Percentiles rank a stretch among this genome's conserved stretches.
Conservation (phyloP, 768 basidiomycete species). For the Suillus lakei region DNA sequence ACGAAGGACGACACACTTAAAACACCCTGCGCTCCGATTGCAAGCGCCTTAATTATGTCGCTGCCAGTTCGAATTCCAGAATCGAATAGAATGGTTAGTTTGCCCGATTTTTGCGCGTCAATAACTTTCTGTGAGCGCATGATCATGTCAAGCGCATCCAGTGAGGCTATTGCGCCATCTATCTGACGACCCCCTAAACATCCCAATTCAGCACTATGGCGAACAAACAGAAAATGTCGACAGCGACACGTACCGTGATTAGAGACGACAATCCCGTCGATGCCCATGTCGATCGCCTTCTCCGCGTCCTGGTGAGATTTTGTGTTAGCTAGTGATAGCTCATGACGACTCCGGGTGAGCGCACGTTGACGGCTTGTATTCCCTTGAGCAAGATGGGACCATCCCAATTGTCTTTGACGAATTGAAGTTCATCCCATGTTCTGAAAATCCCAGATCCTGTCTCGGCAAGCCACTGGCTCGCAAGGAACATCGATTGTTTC, state of each 20-base stretch:
- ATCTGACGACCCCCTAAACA: slow-evolving; percentile 70
- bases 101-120: slow-evolving; percentile 60
- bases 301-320: slow-evolving; percentile 43
- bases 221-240: not conserved
- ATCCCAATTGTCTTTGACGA: slow-evolving; percentile 51
- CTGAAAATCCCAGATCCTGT: slow-evolving; percentile 44
- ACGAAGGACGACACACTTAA: slow-evolving; percentile 35
- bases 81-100: slow-evolving; percentile 73
- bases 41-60: slow-evolving; percentile 59
- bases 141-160: slow-evolving; percentile 72
- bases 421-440: slow-evolving; percentile 50
- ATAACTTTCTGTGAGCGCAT: slow-evolving; percentile 63
- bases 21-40: slow-evolving; percentile 60
- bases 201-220: not conserved
- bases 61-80: slow-evolving; percentile 59
- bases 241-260: slow-evolving; percentile 64
- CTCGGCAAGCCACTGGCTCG: slow-evolving; percentile 43
- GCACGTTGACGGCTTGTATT: slow-evolving; percentile 33
- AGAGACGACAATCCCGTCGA: slow-evolving; percentile 78
- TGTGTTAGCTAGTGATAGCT: not conserved
- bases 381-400: slow-evolving; percentile 55
- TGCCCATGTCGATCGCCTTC: slow-evolving; percentile 63
- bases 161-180: slow-evolving; percentile 77
- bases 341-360: not conserved
- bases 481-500: slow-evolving; percentile 34